These are phyloP conservation scores for Rhizoclosmatium globosum DNA, from an alignment of 192 early-diverging fungal species.

Conservation along the genomic window DNA sequence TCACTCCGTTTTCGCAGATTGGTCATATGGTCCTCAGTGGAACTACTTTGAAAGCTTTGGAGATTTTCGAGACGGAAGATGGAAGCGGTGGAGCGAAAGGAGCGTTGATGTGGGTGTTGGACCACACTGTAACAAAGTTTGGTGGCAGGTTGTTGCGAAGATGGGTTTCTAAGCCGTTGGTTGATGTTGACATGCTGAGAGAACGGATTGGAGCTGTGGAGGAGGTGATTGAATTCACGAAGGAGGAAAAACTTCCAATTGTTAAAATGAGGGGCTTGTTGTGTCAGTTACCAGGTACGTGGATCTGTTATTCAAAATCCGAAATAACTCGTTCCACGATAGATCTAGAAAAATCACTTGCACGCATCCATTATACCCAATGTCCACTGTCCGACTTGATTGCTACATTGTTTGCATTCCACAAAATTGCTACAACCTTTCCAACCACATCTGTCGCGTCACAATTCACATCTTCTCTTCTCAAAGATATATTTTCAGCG, in stretches of 20 bases:
- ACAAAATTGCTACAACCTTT: slow-evolving; percentile 23
- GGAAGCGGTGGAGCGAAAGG: slow-evolving; percentile 40
- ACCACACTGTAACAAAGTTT: slow-evolving; percentile 74
- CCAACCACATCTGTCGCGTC: not conserved
- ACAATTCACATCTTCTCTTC: slow-evolving; percentile 6
- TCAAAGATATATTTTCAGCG: not conserved
- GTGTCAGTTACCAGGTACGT: slow-evolving; percentile 39
- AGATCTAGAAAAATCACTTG: slow-evolving; percentile 71
- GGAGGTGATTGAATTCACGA: slow-evolving; percentile 51
- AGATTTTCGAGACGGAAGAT: slow-evolving; percentile 65
- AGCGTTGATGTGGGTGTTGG: slow-evolving; percentile 62
- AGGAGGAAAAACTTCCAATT: slow-evolving; percentile 43
- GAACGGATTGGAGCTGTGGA: slow-evolving; percentile 69
- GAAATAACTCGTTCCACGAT: not conserved
- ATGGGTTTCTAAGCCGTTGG: slow-evolving; percentile 75
- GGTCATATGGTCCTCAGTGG: slow-evolving; percentile 74
- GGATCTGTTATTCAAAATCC: no score
- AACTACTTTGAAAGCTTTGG: slow-evolving; percentile 70
- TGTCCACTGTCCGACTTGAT: slow-evolving; percentile 69
- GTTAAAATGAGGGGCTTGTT: slow-evolving; percentile 56
- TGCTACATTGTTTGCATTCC: slow-evolving; percentile 11
- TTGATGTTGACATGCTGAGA: slow-evolving; percentile 58
- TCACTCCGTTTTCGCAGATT: slow-evolving; percentile 63
- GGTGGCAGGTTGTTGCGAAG: slow-evolving; percentile 70
- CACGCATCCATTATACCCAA: slow-evolving; percentile 71